Evolutionary conservation across 208 protist species (phyloP).

Genomic region (Trypanosoma mega): DNA sequence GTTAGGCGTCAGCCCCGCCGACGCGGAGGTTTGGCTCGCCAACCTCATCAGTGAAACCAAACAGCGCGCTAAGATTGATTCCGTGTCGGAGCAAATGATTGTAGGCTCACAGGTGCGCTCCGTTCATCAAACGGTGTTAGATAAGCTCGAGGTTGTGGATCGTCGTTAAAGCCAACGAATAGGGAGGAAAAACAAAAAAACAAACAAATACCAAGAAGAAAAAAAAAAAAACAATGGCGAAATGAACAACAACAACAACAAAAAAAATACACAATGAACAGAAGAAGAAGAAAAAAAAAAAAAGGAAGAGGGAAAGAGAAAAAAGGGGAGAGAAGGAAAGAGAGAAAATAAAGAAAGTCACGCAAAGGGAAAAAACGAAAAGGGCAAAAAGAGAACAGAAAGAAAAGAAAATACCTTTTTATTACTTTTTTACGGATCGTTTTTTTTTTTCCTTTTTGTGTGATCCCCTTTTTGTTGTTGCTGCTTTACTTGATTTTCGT

Average conservation of each 20-base stretch:
- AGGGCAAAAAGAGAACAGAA: neutral
- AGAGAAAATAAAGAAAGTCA: neutral
- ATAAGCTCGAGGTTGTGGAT: conserved; percentile 67
- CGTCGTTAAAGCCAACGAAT: conserved; percentile 3
- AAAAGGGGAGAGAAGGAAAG: neutral
- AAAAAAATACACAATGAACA: no score
- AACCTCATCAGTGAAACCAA: conserved; percentile 90
- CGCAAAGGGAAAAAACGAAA: neutral
- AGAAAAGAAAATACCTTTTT: neutral
- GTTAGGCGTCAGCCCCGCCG: conserved; percentile 62
- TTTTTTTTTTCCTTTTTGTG: neutral
- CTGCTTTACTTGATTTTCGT: neutral
- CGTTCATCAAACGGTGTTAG: conserved; percentile 67
- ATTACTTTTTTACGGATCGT: neutral
- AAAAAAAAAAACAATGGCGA: conserved; percentile 21
- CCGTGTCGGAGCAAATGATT: conserved; percentile 81
- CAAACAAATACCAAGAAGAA: neutral
- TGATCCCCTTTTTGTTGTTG: neutral
- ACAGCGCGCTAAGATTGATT: conserved; percentile 92
- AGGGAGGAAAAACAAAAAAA: neutral
- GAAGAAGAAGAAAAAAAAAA: conserved; percentile 30
- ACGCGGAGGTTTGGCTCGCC: conserved; percentile 89
- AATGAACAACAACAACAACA: neutral
- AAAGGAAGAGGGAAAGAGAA: conserved; percentile 5
- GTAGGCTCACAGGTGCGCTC: conserved; percentile 75